These are phyloP conservation scores for Crithidia sp. DNA, from an alignment of 208 protist species.

Conservation along the genomic window DNA sequence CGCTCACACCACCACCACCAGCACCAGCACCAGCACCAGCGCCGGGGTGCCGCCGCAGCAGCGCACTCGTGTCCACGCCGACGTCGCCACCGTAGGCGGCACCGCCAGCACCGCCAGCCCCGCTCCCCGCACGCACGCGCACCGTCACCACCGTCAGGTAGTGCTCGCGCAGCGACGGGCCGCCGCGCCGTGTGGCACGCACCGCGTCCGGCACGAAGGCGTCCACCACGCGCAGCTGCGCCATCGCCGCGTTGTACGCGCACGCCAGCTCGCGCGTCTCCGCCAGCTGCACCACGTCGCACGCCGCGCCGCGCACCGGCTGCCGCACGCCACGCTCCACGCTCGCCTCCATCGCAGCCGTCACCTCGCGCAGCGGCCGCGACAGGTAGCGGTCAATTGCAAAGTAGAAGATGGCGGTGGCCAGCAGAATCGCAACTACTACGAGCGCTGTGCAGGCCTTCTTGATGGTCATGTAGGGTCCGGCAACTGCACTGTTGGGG, in stretches of 20 bases:
- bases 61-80: not conserved
- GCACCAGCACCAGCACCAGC: too few species aligned
- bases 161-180: not conserved
- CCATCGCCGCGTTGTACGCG: constrained; percentile 27
- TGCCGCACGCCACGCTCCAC: constrained; percentile 11
- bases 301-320: constrained; percentile 9
- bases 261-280: constrained; percentile 16
- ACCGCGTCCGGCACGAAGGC: constrained; percentile 22
- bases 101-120: not conserved
- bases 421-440: not conserved
- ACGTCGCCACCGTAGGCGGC: not conserved
- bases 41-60: constrained; percentile 2
- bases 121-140: constrained; percentile 6
- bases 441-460: constrained; percentile 2
- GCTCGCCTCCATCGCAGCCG: constrained; percentile 5
- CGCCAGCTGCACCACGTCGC: constrained; percentile 7
- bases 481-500: not conserved
- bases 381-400: constrained; percentile 10
- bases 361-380: constrained; percentile 16
- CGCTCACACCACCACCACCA: not conserved
- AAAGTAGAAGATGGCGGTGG: not conserved
- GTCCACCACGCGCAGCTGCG: constrained; percentile 29
- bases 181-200: not conserved
- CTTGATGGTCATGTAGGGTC: not conserved
- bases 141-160: constrained; percentile 15